These are phyloP conservation scores for Oenanthe sinensis DNA, from an alignment of 129 eudicot species.

Conservation along the genomic window DNA sequence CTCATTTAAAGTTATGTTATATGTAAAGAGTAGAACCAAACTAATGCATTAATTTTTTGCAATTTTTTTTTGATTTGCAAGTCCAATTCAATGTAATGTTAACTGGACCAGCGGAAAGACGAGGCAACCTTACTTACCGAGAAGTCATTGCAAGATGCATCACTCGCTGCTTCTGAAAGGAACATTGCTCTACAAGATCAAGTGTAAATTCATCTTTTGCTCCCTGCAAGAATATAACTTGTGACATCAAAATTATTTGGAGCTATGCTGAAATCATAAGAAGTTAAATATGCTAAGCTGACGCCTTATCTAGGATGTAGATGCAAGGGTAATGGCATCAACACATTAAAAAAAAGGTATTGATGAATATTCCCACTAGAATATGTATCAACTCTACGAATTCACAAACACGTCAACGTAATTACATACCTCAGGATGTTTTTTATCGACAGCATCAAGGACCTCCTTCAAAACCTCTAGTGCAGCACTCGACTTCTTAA, in stretches of 20 bases:
- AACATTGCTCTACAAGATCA: slow-evolving; percentile 98
- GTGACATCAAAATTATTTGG: neutral
- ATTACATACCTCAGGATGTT: slow-evolving; percentile 60
- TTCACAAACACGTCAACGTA: neutral
- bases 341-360: neutral
- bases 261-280: neutral
- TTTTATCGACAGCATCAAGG: slow-evolving; percentile 68
- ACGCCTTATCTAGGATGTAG: neutral
- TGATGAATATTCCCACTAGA: neutral
- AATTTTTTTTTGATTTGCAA: neutral
- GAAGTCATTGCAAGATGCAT: slow-evolving; percentile 95
- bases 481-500: slow-evolving; percentile 81
- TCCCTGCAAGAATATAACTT: slow-evolving; percentile 38
- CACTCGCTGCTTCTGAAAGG: slow-evolving; percentile 90
- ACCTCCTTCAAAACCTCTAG: slow-evolving; percentile 89
- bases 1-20: neutral
- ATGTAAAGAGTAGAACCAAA: neutral
- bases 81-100: neutral
- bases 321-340: neutral
- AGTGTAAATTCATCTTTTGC: slow-evolving; percentile 95
- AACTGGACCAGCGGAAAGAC: neutral
- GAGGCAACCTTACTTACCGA: slow-evolving; percentile 49
- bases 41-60: neutral
- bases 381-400: neutral
- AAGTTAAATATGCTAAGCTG: neutral